Conservation (phyloP, 2,329 filamentous ascomycete species). For the Ceratocystiopsis sp. region DNA sequence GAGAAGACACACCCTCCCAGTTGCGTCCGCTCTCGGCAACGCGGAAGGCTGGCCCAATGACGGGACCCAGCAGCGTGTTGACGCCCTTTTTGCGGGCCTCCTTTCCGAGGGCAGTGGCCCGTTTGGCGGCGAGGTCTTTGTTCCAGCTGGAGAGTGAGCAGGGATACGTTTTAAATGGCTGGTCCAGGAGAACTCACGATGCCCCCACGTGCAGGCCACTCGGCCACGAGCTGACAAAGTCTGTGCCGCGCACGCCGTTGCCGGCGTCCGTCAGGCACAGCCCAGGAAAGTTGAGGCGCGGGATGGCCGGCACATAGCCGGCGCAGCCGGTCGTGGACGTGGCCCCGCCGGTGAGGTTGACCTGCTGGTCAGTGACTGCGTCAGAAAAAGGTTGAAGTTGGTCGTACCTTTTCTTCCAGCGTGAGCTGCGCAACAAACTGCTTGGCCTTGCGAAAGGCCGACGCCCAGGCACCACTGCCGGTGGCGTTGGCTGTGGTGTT, state of each 20-base stretch:
- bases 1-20: conserved; percentile 26
- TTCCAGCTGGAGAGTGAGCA: conserved; percentile 40
- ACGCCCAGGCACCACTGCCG: conserved; percentile 50
- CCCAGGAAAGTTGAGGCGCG: conserved; percentile 24
- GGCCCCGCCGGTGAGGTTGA: conserved; percentile 5
- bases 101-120: conserved; percentile 56
- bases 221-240: conserved; percentile 25
- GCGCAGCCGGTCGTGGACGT: conserved; percentile 3
- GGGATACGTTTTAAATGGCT: no score
- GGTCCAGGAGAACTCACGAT: no score
- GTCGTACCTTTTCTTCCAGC: conserved; percentile 45
- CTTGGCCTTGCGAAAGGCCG: conserved; percentile 48
- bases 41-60: conserved; percentile 48
- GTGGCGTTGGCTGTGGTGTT: conserved; percentile 25
- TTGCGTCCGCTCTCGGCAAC: conserved; percentile 45
- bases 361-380: no score
- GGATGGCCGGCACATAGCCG: conserved; percentile 4
- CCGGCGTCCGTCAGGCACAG: conserved; percentile 28
- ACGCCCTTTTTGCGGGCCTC: conserved; percentile 66
- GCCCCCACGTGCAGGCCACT: conserved; percentile 23
- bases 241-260: conserved; percentile 24
- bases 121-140: conserved; percentile 46
- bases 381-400: no score
- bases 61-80: conserved; percentile 57
- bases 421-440: conserved; percentile 57